Evolutionary conservation across 2,329 filamentous ascomycete genomes (phyloP).

Genomic region (Orbilia brochopaga): DNA sequence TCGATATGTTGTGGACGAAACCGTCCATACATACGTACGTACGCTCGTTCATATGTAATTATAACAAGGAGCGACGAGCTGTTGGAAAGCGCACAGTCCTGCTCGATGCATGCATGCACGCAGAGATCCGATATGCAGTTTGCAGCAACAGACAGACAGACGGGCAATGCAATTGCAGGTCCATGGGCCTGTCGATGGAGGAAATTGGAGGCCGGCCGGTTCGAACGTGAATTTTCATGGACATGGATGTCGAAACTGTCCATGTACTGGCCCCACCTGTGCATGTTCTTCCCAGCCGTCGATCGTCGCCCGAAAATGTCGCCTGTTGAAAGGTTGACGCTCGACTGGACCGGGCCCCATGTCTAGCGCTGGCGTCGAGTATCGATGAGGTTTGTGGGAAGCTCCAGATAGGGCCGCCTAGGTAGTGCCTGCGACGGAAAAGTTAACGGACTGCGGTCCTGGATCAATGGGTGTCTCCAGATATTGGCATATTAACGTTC

Average conservation of each 20-base stretch:
- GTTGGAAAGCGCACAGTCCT: conserved; percentile 22
- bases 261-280: conserved; percentile 37
- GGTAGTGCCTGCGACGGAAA: neutral
- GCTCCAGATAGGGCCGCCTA: conserved; percentile 29
- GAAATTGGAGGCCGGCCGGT: conserved; percentile 21
- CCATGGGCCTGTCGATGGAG: conserved; percentile 8
- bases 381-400: conserved; percentile 15
- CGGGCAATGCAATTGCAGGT: no score
- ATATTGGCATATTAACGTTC: neutral
- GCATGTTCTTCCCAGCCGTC: conserved; percentile 16
- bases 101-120: conserved; percentile 19
- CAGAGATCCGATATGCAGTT: conserved; percentile 29
- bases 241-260: conserved; percentile 20
- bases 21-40: no score
- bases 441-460: neutral
- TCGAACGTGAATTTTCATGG: conserved; percentile 26
- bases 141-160: neutral
- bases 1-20: conserved; percentile 36
- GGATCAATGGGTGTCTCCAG: neutral
- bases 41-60: no score
- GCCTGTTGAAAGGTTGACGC: conserved; percentile 50
- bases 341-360: conserved; percentile 48
- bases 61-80: conserved; percentile 1
- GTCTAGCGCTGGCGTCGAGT: conserved; percentile 25
- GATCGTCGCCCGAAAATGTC: conserved; percentile 47